Conservation (phyloP, 805 yeast species). For the Saturnispora silvae region DNA sequence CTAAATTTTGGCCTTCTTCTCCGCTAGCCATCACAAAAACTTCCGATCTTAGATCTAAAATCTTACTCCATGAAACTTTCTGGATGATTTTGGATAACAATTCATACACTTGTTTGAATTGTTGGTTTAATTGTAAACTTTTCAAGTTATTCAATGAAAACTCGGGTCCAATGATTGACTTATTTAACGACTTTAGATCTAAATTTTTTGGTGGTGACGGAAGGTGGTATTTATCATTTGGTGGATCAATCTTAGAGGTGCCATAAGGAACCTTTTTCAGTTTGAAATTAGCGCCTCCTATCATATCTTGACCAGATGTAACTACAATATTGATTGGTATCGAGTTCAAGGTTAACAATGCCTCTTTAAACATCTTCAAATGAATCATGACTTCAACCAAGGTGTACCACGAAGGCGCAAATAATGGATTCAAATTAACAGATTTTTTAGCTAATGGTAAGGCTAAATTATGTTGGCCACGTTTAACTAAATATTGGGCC, state of each 20-base stretch:
- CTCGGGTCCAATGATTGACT: conserved; percentile 54
- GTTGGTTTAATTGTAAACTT: conserved; percentile 54
- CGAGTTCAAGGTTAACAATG: conserved; percentile 61
- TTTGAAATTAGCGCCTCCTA: too few relatives aligned
- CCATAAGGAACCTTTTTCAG: conserved; percentile 38
- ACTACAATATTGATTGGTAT: too few relatives aligned
- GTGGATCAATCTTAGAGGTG: conserved; percentile 30
- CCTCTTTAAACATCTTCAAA: conserved; percentile 57
- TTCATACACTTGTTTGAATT: conserved; percentile 47
- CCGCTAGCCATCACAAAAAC: conserved; percentile 65
- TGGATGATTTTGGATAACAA: conserved; percentile 56
- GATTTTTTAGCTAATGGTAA: conserved; percentile 50
- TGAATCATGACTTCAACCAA: conserved; percentile 55
- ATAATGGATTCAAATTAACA: conserved; percentile 64
- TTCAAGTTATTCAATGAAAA: conserved; percentile 55
- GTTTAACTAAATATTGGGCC: conserved; percentile 45
- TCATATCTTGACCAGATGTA: conserved; percentile 65
- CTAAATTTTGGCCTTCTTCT: conserved; percentile 40
- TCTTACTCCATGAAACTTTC: conserved; percentile 62
- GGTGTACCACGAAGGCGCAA: conserved; percentile 63
- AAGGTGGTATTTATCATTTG: conserved; percentile 48
- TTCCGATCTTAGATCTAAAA: conserved; percentile 47
- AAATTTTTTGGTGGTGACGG: conserved; percentile 68
- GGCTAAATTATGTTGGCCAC: conserved; percentile 45
- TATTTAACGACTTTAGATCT: conserved; percentile 55